A percentile compares a stretch with the other conserved stretches of the same genome.
phyloP scores from a whole-genome alignment of 2,329 filamentous ascomycete genomes.

The Exophiala aquamarina region DNA sequence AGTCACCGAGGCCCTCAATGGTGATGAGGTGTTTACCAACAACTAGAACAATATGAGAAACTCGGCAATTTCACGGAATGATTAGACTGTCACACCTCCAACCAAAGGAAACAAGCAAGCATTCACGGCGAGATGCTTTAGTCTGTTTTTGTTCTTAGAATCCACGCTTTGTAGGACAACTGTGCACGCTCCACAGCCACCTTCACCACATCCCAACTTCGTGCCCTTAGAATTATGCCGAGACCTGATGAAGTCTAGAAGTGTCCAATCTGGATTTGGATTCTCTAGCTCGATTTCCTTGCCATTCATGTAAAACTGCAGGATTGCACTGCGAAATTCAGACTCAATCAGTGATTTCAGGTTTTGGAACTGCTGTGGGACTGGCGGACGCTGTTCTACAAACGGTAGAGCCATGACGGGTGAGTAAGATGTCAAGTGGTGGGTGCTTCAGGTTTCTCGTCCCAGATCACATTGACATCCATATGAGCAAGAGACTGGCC shows the following conservation, averaged over 20 bases:
- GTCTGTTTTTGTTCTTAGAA: neutral
- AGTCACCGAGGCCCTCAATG: conserved; percentile 90
- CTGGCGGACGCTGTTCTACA: neutral
- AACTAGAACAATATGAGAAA: too few relatives aligned
- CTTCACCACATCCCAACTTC: conserved; percentile 85
- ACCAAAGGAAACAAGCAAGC: conserved; percentile 90
- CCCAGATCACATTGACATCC: neutral
- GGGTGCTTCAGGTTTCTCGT: neutral
- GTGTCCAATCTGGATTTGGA: conserved; percentile 79
- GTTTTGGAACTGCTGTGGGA: conserved; percentile 2
- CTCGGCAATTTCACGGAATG: too few relatives aligned
- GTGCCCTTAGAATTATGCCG: conserved; percentile 79
- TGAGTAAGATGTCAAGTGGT: too few relatives aligned
- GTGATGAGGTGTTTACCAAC: conserved; percentile 99
- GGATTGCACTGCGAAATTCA: conserved; percentile 43
- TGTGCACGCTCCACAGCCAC: conserved; percentile 86
- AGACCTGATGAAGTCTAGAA: conserved; percentile 82
- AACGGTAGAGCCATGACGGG: conserved; percentile 14
- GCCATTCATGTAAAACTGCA: conserved; percentile 85
- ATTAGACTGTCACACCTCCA: conserved; percentile 55
- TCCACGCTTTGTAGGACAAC: conserved; percentile 56
- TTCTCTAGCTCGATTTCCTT: conserved; percentile 75
- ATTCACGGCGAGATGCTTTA: conserved; percentile 96
- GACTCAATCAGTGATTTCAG: conserved; percentile 18
- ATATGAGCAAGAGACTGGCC: too few relatives aligned